A percentile compares a stretch with the other conserved stretches of the same genome.
Evolutionary conservation across 768 basidiomycete genomes (phyloP).

Genomic region (Phlebiopsis flavidoalba): DNA sequence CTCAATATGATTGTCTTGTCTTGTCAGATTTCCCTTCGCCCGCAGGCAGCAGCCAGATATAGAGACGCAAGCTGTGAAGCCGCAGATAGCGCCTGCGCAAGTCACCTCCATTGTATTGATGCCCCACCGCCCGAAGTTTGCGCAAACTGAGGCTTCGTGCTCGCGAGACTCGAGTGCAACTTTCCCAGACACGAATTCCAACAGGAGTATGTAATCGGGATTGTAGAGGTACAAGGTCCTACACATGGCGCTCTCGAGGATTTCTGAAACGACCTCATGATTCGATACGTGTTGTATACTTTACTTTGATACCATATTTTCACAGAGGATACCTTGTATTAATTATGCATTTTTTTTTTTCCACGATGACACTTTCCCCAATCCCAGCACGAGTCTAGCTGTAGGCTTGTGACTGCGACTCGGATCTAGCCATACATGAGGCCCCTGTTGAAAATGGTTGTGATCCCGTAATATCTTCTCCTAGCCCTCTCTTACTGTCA

Average conservation of each 20-base stretch:
- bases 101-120: not conserved
- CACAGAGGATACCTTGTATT: not conserved
- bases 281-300: not conserved
- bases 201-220: not conserved
- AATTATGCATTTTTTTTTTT: not conserved
- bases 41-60: not conserved
- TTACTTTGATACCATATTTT: not conserved
- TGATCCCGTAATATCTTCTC: not conserved
- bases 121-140: not conserved
- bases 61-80: not conserved
- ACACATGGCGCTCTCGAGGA: not conserved
- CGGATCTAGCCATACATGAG: too few species aligned
- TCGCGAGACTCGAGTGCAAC: not conserved
- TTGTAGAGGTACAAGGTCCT: not conserved
- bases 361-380: not conserved
- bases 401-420: too few species aligned
- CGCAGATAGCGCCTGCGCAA: not conserved
- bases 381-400: too few species aligned
- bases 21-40: not conserved
- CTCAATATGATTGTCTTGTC: not conserved
- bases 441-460: not conserved
- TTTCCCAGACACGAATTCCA: not conserved
- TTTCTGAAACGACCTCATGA: not conserved
- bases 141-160: not conserved
- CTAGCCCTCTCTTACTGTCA: not conserved